A percentile compares a stretch with the other conserved stretches of the same genome.
Evolutionary conservation across 441 rosid species (phyloP).

Genomic region (Populus hybrid): DNA sequence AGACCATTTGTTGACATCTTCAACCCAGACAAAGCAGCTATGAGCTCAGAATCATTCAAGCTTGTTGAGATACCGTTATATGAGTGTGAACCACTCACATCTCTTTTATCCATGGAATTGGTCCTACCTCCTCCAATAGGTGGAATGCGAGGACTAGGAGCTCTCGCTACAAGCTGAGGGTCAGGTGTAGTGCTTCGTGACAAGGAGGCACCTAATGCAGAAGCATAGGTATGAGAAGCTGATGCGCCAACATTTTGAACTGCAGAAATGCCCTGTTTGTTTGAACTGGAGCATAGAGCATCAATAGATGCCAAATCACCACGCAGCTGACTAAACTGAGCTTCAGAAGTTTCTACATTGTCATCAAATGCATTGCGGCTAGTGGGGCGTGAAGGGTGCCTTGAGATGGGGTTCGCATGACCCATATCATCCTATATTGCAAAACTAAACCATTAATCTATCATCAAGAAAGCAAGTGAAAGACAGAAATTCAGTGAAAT

Average conservation of each 20-base stretch:
- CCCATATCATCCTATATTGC: slow-evolving; percentile 53
- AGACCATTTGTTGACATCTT: slow-evolving; percentile 44
- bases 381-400: slow-evolving; percentile 61
- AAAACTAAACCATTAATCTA: slow-evolving; percentile 21
- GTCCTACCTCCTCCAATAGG: slow-evolving; percentile 55
- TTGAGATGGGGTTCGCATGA: slow-evolving; percentile 34
- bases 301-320: slow-evolving; percentile 39
- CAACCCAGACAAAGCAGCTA: slow-evolving; percentile 59
- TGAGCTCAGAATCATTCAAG: slow-evolving; percentile 47
- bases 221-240: slow-evolving; percentile 54
- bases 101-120: slow-evolving; percentile 50
- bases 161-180: slow-evolving; percentile 54
- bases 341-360: slow-evolving; percentile 40
- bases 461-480: slow-evolving; percentile 2
- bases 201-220: slow-evolving; percentile 59
- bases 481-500: neutral
- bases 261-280: slow-evolving; percentile 27
- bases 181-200: slow-evolving; percentile 71
- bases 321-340: slow-evolving; percentile 42
- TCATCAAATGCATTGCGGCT: slow-evolving; percentile 57
- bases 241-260: slow-evolving; percentile 37
- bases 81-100: slow-evolving; percentile 29
- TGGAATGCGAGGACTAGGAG: slow-evolving; percentile 59
- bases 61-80: slow-evolving; percentile 40
- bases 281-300: slow-evolving; percentile 30